Conservation (phyloP, 768 basidiomycete genomes). For the Cystobasidium tubakii region DNA sequence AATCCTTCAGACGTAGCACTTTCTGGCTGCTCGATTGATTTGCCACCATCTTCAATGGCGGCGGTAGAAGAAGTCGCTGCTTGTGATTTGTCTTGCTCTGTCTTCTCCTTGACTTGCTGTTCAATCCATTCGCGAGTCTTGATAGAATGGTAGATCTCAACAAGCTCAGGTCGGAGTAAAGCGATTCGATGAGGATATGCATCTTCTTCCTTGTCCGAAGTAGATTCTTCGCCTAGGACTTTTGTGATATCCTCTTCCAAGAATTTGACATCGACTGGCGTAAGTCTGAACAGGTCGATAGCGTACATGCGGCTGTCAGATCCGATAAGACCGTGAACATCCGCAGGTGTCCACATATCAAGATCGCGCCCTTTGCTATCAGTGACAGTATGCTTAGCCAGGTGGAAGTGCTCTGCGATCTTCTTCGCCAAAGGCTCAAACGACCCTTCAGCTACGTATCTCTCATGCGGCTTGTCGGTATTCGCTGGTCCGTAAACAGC, state of each 20-base stretch:
- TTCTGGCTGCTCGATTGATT: slow-evolving; percentile 36
- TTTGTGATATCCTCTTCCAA: slow-evolving; percentile 50
- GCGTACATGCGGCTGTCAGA: slow-evolving; percentile 53
- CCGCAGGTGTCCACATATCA: slow-evolving; percentile 50
- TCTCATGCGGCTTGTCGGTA: slow-evolving; percentile 48
- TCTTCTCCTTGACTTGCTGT: slow-evolving; percentile 44
- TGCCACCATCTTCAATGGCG: slow-evolving; percentile 37
- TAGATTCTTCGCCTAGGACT: slow-evolving; percentile 20
- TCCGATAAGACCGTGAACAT: slow-evolving; percentile 53
- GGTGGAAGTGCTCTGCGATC: slow-evolving; percentile 49
- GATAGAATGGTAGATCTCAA: slow-evolving; percentile 52
- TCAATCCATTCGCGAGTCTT: slow-evolving; percentile 51
- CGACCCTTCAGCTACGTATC: slow-evolving; percentile 38
- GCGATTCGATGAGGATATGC: slow-evolving; percentile 52
- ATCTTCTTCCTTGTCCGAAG: slow-evolving; percentile 16
- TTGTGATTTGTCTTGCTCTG: background rate
- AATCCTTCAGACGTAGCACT: slow-evolving; percentile 42
- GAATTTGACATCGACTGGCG: slow-evolving; percentile 53
- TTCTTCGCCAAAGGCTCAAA: slow-evolving; percentile 51
- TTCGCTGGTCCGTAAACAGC: slow-evolving; percentile 53
- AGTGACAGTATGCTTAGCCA: slow-evolving; percentile 51
- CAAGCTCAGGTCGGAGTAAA: slow-evolving; percentile 52
- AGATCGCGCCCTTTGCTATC: slow-evolving; percentile 48
- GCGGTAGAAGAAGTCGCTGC: slow-evolving; percentile 37
- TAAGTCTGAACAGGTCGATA: slow-evolving; percentile 51